Base-by-base conservation (phyloP, 768 basidiomycete species). In the Lactarius deliciosus region DNA sequence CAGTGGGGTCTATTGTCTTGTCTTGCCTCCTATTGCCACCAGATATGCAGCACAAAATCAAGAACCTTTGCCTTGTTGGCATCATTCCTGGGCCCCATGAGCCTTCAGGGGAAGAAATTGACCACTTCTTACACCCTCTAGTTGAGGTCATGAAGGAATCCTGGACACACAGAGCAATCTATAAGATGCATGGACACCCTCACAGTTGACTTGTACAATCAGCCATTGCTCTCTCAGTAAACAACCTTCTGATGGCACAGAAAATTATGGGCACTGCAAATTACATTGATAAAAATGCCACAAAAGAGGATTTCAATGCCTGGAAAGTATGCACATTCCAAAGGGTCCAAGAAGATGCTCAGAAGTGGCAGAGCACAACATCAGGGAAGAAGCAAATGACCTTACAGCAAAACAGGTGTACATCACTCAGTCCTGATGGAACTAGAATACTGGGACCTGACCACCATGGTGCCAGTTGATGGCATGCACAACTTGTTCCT, bases 11-110 rank as follows among this genome's bases (percentile, higher is more conserved):
- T 1, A 74, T 81, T 1, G 73, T 72, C n/a, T 57, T 80, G 36
- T 73, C 73, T 10, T 78, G 75, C 65, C 64, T 78, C 18, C 80
- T 80, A 61, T 71, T 81, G 0, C 79, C 78, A 0, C 72, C 72
- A 1, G 68, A 77, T 22, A 64, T 78, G 1, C 67, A 73, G 4
- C 79, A 79, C 59, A 74, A 75, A 9, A 71, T 70, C 0, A 74
- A 80, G 64, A 81, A 82, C 63, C 74, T 82, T 68, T 82, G 73
- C 66, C 73, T 81, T 0, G 78, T 75, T 5, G 77, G 76, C 1
- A 64, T 82, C 63, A 78, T 81, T 36, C 80, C 80, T 9, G 79
- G 81, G 1, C 81, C 81, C 0, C 65, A 72, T 2, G 74, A 78
- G 53, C 80, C 81, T 3, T 71, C 71, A 2, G 59, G 76, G 0